Evolutionary conservation across 129 eudicot genomes (phyloP), one percentile per base, ranked within the genome.

Genomic region (Flaveria sonorensis): DNA sequence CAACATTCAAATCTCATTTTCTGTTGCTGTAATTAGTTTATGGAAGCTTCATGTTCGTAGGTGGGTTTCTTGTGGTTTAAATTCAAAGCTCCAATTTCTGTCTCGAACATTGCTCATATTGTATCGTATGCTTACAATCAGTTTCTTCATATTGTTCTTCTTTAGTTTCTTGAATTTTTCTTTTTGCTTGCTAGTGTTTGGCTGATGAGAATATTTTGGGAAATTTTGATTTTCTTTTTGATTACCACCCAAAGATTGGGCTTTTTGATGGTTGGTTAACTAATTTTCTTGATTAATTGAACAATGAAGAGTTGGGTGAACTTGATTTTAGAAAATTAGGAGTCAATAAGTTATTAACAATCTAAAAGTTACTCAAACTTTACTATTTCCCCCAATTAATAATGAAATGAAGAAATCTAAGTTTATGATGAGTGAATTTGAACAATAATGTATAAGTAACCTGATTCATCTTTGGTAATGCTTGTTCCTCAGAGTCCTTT

Each of bases 361-460:
- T 61, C 12, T 39, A 18, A 62, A n/a, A 8, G 62, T 21, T 48
- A 63, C 57, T 50, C 60, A 72, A 79, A 79, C 8, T 62, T 43
- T 57, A 75, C 39, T 10, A 26, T 75, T 48, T 61, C 1, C 10
- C 60, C 16, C 2, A 18, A 36, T 39, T 67, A 7, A 4, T 36
- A 7, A 39, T 39, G 12, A 67, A 18, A 36, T 36, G 5, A 36
- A 6, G 40, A 36, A 36, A 36, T 36, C 40, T 36, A 6, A 36
- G 40, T 36, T 36, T 36, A 36, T 36, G 36, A 30, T 30, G 36
- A 30, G 36, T 30, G 36, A 30, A 30, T 30, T 30, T 30, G 36
- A 30, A 30, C 4, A 30, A 30, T 30, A 30, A 30, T 30, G 6
- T 30, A 30, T 4, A 30, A 30, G 36, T 30, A 30, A 30, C 36